Percentiles rank a stretch among this genome's conserved stretches.
These are phyloP conservation scores for Macroventuria anomochaeta DNA, from an alignment of 2,329 filamentous ascomycete genomes.

Conservation along the genomic window DNA sequence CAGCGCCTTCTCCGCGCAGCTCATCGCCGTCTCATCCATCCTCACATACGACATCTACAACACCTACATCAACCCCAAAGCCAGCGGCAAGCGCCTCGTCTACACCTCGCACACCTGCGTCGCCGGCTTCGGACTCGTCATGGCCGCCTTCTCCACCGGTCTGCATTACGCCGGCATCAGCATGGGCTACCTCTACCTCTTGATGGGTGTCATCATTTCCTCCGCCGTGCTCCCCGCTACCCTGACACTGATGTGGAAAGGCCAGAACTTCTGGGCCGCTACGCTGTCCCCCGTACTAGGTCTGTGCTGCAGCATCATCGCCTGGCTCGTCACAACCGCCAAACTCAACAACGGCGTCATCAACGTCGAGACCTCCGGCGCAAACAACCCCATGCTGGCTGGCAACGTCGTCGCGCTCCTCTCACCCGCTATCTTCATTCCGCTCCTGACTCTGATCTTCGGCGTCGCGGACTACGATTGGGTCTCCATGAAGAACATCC, in stretches of 20 bases:
- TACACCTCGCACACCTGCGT: constrained; percentile 78
- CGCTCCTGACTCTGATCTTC: constrained; percentile 73
- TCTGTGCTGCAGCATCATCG: constrained; percentile 69
- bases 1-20: constrained; percentile 52
- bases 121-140: constrained; percentile 76
- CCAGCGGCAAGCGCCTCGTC: constrained; percentile 76
- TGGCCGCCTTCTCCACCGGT: constrained; percentile 79
- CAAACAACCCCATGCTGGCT: constrained; percentile 80
- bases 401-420: constrained; percentile 85
- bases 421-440: constrained; percentile 75
- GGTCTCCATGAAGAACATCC: constrained; percentile 78
- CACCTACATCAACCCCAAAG: constrained; percentile 80
- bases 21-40: constrained; percentile 77
- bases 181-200: constrained; percentile 86
- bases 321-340: constrained; percentile 47
- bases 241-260: constrained; percentile 79
- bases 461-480: constrained; percentile 82
- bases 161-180: constrained; percentile 54
- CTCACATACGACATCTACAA: constrained; percentile 88
- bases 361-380: constrained; percentile 60
- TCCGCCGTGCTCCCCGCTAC: constrained; percentile 83
- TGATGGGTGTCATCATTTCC: constrained; percentile 92
- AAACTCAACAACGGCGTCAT: constrained; percentile 44
- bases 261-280: constrained; percentile 78
- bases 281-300: constrained; percentile 72